Base-by-base conservation (phyloP, 2,329 filamentous ascomycete species). In the Peltaster fructicola region DNA sequence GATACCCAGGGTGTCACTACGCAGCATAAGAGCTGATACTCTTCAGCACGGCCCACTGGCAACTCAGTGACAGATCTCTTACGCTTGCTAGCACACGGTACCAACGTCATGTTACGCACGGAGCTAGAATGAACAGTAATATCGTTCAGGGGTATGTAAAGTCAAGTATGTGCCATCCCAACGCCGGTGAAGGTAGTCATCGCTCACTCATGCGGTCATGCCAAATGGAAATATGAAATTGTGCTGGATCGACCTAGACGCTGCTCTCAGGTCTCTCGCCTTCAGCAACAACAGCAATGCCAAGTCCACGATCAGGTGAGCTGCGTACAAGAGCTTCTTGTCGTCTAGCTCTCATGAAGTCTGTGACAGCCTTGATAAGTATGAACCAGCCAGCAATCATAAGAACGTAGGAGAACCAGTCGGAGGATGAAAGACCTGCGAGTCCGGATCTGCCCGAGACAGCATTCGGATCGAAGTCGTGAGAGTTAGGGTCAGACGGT, bases 351-450 rank as follows among this genome's bases (percentile, higher is more conserved):
- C 73, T 69, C 33, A 95, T 55, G 47, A 88, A 98, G 48, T 95
- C 84, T 40, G 76, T 82, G 10, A 92, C 71, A n/a, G 82, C 74
- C 51, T 84, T 70, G 46, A 98, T 95, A 33, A 98, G 59, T 34
- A 98, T 82, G 45, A 95, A 95, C 88, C 88, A 98, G 4, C 88
- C 88, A 2, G 91, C 75, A 45, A 98, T 79, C 88, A 98, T 98
- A 23, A 98, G 54, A 9, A 78, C 61, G 43, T 95, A 98, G 7
- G 82, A 79, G 34, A 92, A 60, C 80, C 80, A 93, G 47, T 95
- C 84, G 35, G 66, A 74, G 25, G 73, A 74, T 5, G 64, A 68
- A 20, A 92, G 68, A 17, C 68, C 65, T 38, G 33, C 49, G 10
- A 31, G 22, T 14, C 31, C 47, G 15, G 41, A 39, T 2, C 41